Evolutionary conservation across 768 basidiomycete species (phyloP), one percentile per base, ranked within the genome.

Genomic region (Coprinopsis cinerea): DNA sequence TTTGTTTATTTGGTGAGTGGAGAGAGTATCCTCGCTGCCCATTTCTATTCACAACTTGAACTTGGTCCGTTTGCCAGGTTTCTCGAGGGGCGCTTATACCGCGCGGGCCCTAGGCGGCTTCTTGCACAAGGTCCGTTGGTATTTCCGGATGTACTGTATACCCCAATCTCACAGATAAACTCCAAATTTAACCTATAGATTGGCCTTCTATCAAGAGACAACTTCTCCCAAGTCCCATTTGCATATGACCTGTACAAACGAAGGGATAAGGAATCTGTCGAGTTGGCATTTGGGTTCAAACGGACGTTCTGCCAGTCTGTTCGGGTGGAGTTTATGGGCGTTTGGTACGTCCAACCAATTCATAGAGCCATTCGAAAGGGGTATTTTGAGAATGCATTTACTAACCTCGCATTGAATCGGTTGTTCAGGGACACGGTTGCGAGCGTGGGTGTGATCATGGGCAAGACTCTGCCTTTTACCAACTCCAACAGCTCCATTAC

Each of bases 371-470:
- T 36, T 34, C 9, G 30, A 34, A 34, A n/a, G n/a, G n/a, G n/a
- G n/a, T n/a, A n/a, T n/a, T n/a, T n/a, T n/a, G n/a, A n/a, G n/a
- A n/a, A n/a, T n/a, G n/a, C n/a, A n/a, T n/a, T n/a, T n/a, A n/a
- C n/a, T n/a, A n/a, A 34, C 30, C 30, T 34, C 9, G 25, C 18
- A 47, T 52, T 24, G 41, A n/a, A n/a, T n/a, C n/a, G n/a, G n/a
- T n/a, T n/a, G n/a, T 45, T 20, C 23, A 80, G 87, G 88, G 88
- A 92, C 51, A 92, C 88, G 0, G 88, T 92, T 2, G 71, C 82
- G 6, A 85, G 85, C 47, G 87, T 88, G 18, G 89, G 89, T 0
- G 56, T 85, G 1, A 49, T 91, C n/a, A 66, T 72, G 66, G 68
- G 74, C 2, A 71, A 76, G 7, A 74, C 69, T 1, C 67, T 91